Percentiles rank a stretch among this genome's conserved stretches.
Evolutionary conservation across 352 stramenopile genomes (phyloP).

Genomic region (Halophytophthora batemanensis): DNA sequence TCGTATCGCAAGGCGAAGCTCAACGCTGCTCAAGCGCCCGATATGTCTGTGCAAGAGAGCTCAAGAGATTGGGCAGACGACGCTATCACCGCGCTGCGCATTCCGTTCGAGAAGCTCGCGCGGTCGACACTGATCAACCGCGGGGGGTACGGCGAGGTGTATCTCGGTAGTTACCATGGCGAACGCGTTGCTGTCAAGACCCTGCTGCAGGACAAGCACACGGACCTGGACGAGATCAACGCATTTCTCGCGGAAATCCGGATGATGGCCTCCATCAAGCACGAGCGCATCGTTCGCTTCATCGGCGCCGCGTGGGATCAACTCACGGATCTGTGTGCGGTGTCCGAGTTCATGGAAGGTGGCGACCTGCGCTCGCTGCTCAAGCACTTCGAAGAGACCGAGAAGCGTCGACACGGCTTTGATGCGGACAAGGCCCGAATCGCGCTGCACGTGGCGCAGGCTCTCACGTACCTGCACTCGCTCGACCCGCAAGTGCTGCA

Average conservation of each 20-base stretch:
- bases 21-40: conserved; percentile 1
- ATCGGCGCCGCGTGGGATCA: conserved; percentile 25
- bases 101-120: conserved; percentile 12
- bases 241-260: conserved; percentile 22
- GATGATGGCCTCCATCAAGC: conserved; percentile 17
- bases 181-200: conserved; percentile 21
- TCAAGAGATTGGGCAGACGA: not conserved
- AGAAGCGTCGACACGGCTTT: conserved; percentile 1
- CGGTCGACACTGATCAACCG: conserved; percentile 1
- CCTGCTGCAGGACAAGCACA: conserved; percentile 6
- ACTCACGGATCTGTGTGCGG: conserved; percentile 17
- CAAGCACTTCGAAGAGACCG: conserved; percentile 3
- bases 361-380: conserved; percentile 17
- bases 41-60: not conserved
- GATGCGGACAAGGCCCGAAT: conserved; percentile 9
- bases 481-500: not conserved
- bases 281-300: conserved; percentile 17
- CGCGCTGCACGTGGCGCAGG: conserved; percentile 9
- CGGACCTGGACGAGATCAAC: conserved; percentile 10
- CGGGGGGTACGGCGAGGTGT: conserved; percentile 28
- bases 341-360: conserved; percentile 26
- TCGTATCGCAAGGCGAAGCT: not conserved
- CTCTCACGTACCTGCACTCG: conserved; percentile 9
- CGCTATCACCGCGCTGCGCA: conserved; percentile 2
- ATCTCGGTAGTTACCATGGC: conserved; percentile 13